Evolutionary conservation across 345 rosid genomes (phyloP).

Genomic region (Populus euphratica): DNA sequence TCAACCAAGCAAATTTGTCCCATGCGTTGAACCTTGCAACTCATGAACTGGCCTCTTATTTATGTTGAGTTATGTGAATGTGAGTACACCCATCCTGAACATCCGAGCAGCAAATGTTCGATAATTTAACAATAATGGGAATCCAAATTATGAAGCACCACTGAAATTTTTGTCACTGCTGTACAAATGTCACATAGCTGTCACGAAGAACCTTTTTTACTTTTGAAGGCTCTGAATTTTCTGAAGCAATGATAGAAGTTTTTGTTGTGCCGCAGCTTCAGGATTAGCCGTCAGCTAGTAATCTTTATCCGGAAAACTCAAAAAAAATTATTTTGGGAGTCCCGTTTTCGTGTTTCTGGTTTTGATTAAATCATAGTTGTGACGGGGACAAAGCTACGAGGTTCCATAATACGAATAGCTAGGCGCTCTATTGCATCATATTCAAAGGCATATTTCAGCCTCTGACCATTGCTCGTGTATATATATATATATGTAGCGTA

Average conservation of each 20-base stretch:
- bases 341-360: not conserved
- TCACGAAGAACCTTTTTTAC: not conserved
- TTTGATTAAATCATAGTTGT: not conserved
- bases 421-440: not conserved
- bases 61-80: not conserved
- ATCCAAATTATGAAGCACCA: not conserved
- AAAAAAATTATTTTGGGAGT: not conserved
- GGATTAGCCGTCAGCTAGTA: not conserved
- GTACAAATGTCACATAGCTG: not conserved
- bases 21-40: conserved; percentile 6
- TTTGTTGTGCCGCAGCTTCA: not conserved
- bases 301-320: not conserved
- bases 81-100: not conserved
- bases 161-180: not conserved
- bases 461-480: not conserved
- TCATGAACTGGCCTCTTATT: not conserved
- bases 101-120: too few species aligned
- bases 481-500: not conserved
- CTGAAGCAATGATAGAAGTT: conserved; percentile 1
- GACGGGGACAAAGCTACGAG: not conserved
- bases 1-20: not conserved
- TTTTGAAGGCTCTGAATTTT: not conserved
- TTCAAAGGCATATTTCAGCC: not conserved
- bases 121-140: not conserved
- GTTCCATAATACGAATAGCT: too few species aligned